phyloP scores from a whole-genome alignment of 129 eudicot species.

The Helichrysum umbraculigerum region DNA sequence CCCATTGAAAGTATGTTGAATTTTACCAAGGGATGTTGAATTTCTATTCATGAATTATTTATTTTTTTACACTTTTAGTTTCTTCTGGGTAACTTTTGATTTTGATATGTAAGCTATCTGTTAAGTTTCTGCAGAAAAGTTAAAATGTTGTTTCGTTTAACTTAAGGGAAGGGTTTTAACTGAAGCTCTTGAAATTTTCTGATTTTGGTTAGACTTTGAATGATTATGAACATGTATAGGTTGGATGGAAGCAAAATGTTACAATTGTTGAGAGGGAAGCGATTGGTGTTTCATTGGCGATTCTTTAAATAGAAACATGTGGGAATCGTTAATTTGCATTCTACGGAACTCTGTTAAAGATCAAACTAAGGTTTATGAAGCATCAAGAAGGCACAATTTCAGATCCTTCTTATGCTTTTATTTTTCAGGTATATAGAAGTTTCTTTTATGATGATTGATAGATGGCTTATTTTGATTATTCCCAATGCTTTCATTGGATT shows the following conservation, averaged over 20 bases:
- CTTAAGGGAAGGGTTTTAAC: neutral
- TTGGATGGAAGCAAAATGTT: slow-evolving; percentile 64
- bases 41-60: no score
- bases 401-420: slow-evolving; percentile 69
- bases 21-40: no score
- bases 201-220: neutral
- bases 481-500: neutral
- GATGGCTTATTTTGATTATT: neutral
- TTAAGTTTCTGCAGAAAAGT: no score
- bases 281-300: slow-evolving; percentile 86
- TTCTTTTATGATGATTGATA: neutral
- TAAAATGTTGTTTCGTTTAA: neutral
- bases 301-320: slow-evolving; percentile 88
- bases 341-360: slow-evolving; percentile 63
- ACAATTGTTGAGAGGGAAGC: slow-evolving; percentile 66
- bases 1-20: no score
- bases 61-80: no score
- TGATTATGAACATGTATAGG: slow-evolving; percentile 31
- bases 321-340: slow-evolving; percentile 91
- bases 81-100: no score
- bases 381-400: slow-evolving; percentile 63
- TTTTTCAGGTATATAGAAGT: slow-evolving; percentile 55
- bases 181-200: neutral
- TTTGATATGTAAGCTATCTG: no score
- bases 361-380: slow-evolving; percentile 70